A percentile compares a stretch with the other conserved stretches of the same genome.
These are phyloP conservation scores for Nephelium lappaceum DNA, from an alignment of 345 rosid genomes.

Conservation along the genomic window DNA sequence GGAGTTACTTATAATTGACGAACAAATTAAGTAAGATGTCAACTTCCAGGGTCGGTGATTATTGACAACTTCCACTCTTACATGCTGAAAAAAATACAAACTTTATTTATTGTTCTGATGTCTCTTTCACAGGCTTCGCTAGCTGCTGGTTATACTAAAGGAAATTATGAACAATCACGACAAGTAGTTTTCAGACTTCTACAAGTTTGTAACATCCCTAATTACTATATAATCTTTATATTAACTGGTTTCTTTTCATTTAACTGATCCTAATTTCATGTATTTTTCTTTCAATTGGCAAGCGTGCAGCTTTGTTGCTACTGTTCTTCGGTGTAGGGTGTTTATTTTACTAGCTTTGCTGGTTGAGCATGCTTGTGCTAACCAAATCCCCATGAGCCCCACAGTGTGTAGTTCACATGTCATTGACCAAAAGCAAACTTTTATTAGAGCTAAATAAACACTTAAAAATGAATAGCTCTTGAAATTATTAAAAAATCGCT, in stretches of 20 bases:
- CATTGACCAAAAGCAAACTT: no score
- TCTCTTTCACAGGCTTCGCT: conserved; percentile 70
- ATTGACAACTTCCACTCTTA: not conserved
- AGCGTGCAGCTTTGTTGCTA: not conserved
- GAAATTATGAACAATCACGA: conserved; percentile 69
- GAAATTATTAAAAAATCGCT: no score
- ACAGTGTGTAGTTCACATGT: no score
- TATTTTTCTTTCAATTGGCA: conserved; percentile 13
- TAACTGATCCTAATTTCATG: conserved; percentile 13
- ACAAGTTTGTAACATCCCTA: conserved; percentile 46
- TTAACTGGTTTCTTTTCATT: not conserved
- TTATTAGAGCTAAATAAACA: no score
- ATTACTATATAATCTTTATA: not conserved
- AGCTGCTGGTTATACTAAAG: conserved; percentile 73
- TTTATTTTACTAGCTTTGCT: no score
- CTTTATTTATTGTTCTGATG: not conserved
- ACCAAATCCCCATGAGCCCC: no score
- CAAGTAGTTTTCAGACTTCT: conserved; percentile 62
- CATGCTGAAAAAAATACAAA: not conserved
- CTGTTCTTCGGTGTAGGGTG: no score
- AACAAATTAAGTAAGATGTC: no score
- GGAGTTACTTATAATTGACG: no score
- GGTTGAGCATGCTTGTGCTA: no score
- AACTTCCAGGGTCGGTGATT: no score
- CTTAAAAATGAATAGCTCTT: no score